Base-by-base conservation (phyloP, 2,329 filamentous ascomycete genomes). In the Paecilomyces variotii region DNA sequence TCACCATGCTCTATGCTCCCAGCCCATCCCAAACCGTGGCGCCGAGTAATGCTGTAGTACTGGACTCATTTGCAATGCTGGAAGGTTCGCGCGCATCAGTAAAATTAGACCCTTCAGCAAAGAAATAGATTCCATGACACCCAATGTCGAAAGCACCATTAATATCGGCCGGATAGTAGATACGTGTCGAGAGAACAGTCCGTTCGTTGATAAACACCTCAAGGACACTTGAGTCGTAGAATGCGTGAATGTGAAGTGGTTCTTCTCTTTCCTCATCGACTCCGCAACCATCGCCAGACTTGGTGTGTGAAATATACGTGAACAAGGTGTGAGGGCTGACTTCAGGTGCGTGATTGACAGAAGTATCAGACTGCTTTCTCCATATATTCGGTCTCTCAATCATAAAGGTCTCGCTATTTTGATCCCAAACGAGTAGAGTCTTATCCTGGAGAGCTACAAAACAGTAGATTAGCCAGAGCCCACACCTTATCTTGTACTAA, bases 251-350 rank as follows among this genome's bases (percentile, higher is more conserved):
- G n/a, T 66, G 67, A 0, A 80, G 67, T 1, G 65, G 61, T 60
- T 79, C 76, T 58, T 72, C 67, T 19, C 45, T 32, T 32, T 69
- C 63, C 2, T 62, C 56, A 2, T 61, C 61, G 4, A 19, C 4
- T 45, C 39, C 39, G 19, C 7, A 6, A 7, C 9, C n/a, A n/a
- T 9, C 57, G 30, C 12, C 25, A n/a, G 12, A 53, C 32, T 34
- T 26, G 1, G 57, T 56, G 26, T 62, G 61, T 7, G 55, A 27
- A n/a, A 52, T 45, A 12, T 61, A 62, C 0, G 71, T 74, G 63
- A 82, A 80, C 0, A 82, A 70, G 0, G 80, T 82, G 57, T 80
- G 79, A 0, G 79, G 77, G 0, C 76, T 78, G 39, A 63, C 62
- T 52, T 75, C 70, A 0, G 62, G 49, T 2, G 63, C 63, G 27